Conservation (phyloP, 1,284 basidiomycete genomes). For the Fomitiporia mediterranea region DNA sequence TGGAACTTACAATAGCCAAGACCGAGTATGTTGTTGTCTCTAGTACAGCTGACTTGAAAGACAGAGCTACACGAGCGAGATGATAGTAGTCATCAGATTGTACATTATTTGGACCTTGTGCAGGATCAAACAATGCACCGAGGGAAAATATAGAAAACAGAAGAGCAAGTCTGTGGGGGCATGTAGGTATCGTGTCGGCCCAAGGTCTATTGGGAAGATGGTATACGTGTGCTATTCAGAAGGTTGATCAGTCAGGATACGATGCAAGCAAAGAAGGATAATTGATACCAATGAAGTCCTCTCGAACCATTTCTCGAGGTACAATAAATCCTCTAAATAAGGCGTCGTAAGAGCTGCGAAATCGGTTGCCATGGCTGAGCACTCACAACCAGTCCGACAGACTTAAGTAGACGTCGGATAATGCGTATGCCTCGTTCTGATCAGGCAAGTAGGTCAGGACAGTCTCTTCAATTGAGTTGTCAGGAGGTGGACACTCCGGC, state of each 20-base stretch:
- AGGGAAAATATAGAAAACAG: conserved; percentile 53
- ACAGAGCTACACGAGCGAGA: conserved; percentile 47
- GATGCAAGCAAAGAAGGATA: neutral
- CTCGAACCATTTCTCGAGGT: conserved; percentile 9
- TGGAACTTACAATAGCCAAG: conserved; percentile 43
- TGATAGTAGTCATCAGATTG: conserved; percentile 57
- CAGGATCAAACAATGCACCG: conserved; percentile 45
- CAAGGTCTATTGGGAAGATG: conserved; percentile 18
- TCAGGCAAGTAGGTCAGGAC: conserved; percentile 44
- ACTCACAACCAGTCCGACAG: conserved; percentile 48
- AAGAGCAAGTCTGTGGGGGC: conserved; percentile 45
- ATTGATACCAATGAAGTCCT: conserved; percentile 17
- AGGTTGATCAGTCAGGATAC: conserved; percentile 28
- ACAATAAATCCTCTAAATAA: conserved; percentile 16
- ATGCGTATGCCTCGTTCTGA: conserved; percentile 46
- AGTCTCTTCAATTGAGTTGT: conserved; percentile 32
- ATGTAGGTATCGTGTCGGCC: conserved; percentile 13
- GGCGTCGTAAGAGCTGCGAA: neutral
- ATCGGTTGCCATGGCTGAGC: neutral
- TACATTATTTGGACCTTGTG: conserved; percentile 37
- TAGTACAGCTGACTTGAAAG: conserved; percentile 39
- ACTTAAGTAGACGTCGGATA: conserved; percentile 53
- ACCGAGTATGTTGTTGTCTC: conserved; percentile 50
- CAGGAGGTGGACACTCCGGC: conserved; percentile 24
- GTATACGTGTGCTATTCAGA: conserved; percentile 30